These are phyloP conservation scores for Boletus mariae DNA, from an alignment of 1,284 basidiomycete genomes.

Conservation along the genomic window DNA sequence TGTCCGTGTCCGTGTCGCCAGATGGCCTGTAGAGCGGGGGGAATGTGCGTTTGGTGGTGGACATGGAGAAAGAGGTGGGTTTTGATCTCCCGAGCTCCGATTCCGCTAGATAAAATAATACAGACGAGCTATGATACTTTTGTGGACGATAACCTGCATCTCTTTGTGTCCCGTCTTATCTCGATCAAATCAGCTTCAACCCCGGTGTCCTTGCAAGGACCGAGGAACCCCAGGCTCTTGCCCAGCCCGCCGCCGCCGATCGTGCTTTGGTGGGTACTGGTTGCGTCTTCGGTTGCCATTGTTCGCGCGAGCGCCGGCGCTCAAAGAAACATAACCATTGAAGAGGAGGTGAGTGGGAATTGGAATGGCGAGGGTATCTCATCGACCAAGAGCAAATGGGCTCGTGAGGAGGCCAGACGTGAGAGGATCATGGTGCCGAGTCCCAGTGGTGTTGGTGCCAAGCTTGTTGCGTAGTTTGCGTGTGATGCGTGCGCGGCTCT, in stretches of 20 bases:
- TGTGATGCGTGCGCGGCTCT: conserved; percentile 74
- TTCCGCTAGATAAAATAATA: conserved; percentile 33
- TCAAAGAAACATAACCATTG: conserved; percentile 32
- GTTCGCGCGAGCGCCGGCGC: conserved; percentile 34
- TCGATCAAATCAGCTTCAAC: conserved; percentile 70
- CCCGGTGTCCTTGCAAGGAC: conserved; percentile 58
- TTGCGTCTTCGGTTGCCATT: conserved; percentile 49
- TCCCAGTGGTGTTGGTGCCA: conserved; percentile 50
- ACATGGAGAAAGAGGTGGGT: neutral
- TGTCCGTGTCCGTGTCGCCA: conserved; percentile 59
- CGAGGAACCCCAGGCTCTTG: conserved; percentile 57
- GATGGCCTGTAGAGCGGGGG: conserved; percentile 54
- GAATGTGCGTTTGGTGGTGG: conserved; percentile 37
- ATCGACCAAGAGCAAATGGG: conserved; percentile 73
- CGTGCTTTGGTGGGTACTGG: conserved; percentile 52
- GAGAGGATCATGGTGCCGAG: conserved; percentile 38
- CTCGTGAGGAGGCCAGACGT: conserved; percentile 67
- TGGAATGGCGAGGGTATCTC: conserved; percentile 81
- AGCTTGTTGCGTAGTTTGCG: conserved; percentile 77
- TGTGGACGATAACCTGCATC: conserved; percentile 46
- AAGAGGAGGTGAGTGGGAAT: conserved; percentile 58
- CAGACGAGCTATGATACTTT: conserved; percentile 21
- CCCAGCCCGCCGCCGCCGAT: conserved; percentile 56
- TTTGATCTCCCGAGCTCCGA: conserved; percentile 25
- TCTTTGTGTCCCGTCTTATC: conserved; percentile 69